Evolutionary conservation across 495 filamentous ascomycete genomes (phyloP).

Genomic region (Neurospora sp.): DNA sequence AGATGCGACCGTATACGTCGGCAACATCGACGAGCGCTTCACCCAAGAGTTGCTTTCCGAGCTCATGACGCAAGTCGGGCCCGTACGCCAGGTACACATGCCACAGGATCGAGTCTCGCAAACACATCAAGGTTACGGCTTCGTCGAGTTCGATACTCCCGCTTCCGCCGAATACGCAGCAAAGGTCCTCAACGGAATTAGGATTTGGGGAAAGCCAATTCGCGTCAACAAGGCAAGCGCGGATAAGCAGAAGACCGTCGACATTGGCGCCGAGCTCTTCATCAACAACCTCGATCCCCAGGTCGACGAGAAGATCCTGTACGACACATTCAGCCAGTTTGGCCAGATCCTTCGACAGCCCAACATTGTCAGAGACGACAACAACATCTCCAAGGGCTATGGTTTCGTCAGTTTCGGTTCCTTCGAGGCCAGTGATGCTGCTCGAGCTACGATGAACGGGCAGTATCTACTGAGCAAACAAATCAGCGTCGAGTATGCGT

Average conservation of each 20-base stretch:
- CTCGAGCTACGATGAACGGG: conserved; percentile 86
- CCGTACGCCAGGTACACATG: conserved; percentile 93
- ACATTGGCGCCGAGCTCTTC: conserved; percentile 95
- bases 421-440: conserved; percentile 91
- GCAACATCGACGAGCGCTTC: conserved; percentile 94
- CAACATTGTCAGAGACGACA: conserved; percentile 90
- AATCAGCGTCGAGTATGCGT: conserved; percentile 92
- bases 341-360: conserved; percentile 73
- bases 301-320: conserved; percentile 94
- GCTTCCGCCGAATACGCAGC: conserved; percentile 96
- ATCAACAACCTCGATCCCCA: conserved; percentile 91
- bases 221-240: conserved; percentile 86
- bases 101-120: conserved; percentile 97
- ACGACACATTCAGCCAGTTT: conserved; percentile 93
- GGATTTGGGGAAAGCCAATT: conserved; percentile 88
- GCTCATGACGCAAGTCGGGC: conserved; percentile 93
- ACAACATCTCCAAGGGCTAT: conserved; percentile 87
- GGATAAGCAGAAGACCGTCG: conserved; percentile 92
- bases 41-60: conserved; percentile 89
- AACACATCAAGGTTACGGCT: conserved; percentile 94
- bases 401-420: conserved; percentile 91
- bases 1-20: conserved; percentile 95
- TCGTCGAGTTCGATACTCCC: conserved; percentile 94
- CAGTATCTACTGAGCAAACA: conserved; percentile 97
- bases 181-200: conserved; percentile 91